Conservation (phyloP, 148 eudicot genomes). For the Vaccinium corymbosum region DNA sequence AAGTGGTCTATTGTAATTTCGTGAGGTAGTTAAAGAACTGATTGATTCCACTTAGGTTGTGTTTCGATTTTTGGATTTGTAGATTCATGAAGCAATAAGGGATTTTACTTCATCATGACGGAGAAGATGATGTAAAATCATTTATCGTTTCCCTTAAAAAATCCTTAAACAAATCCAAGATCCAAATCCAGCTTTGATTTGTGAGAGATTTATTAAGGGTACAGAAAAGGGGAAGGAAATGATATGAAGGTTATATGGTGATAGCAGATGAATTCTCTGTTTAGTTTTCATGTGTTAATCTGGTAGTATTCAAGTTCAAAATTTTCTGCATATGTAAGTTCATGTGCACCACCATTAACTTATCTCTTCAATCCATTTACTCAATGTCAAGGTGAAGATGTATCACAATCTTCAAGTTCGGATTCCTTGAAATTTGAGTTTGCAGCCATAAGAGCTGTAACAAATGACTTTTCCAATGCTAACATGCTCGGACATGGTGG, state of each 20-base stretch:
- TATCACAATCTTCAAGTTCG: background rate
- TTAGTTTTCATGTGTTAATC: background rate
- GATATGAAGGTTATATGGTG: background rate
- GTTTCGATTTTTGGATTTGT: background rate
- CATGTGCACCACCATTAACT: background rate
- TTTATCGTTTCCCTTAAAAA: background rate
- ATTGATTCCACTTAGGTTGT: background rate
- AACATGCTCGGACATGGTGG: slow-evolving; percentile 18
- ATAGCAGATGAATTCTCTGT: background rate
- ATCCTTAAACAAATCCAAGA: background rate
- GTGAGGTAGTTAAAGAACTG: background rate
- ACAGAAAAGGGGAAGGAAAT: background rate
- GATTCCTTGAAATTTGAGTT: slow-evolving; percentile 7
- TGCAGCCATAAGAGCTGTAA: background rate
- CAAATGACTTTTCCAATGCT: slow-evolving; percentile 12
- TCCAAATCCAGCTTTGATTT: background rate
- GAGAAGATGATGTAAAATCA: background rate
- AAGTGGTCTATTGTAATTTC: background rate
- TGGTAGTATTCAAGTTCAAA: background rate
- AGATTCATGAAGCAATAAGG: background rate
- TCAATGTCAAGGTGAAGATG: background rate
- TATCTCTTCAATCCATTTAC: background rate
- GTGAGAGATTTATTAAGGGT: background rate
- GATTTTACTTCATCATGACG: background rate
- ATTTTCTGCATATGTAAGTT: background rate